Evolutionary conservation across 2,329 filamentous ascomycete genomes (phyloP), one percentile per base, ranked within the genome.

Genomic region (Colletotrichum tamarilloi): DNA sequence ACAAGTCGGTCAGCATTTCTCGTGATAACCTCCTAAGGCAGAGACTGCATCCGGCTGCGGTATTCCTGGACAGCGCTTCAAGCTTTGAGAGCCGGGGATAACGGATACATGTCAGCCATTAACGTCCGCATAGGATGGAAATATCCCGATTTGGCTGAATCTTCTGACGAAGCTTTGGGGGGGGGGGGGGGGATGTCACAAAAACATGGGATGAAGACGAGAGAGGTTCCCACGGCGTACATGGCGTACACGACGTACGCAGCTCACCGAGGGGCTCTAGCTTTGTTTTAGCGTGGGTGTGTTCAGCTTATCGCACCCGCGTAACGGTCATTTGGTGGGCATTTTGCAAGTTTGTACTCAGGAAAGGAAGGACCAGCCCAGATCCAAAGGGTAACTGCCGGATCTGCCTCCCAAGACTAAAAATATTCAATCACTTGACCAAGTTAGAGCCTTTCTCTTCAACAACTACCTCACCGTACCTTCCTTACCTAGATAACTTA

Each of bases 211-310:
- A 73, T 30, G 71, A 66, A 62, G 49, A 22, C 0, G 2, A 3
- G 38, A 19, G 38, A 42, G 14, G 38, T 42, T 42, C 26, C 42
- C 32, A 32, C 30, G 30, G 30, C 8, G 8, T 32, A 35, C 32
- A 35, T 12, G 32, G 32, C 32, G 32, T 35, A 12, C 22, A 35
- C 7, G 38, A 6, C 22, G 38, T 56, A 62, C 56, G 62, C 55
- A 26, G 71, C 35, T 66, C 67, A 49, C 71, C 35, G 22, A 58
- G 67, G 62, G 71, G 71, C 71, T 70, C 62, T 62, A 73, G 67
- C 71, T 73, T 32, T 53, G 22, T 57, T 57, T 73, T 71, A 65
- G 70, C 55, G 67, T 57, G 12, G 24, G n/a, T 9, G 11, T 24
- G 30, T 46, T 56, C 38, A 19, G 56, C 62, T 66, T 70, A 66